Conservation (phyloP, 2,329 filamentous ascomycete species). For the Sporothrix brunneoviolacea region DNA sequence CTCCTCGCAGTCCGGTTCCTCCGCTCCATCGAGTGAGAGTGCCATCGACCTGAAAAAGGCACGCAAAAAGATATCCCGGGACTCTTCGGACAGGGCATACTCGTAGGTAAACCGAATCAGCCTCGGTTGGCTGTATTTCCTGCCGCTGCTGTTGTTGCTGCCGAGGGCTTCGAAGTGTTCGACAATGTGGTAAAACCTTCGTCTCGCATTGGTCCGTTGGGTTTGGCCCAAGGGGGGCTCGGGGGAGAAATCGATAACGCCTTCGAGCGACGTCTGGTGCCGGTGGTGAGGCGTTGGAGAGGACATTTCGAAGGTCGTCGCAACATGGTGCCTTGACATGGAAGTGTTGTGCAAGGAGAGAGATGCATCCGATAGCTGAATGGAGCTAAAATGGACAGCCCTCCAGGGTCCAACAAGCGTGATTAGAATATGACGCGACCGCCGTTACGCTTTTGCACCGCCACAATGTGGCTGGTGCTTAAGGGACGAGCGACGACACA, state of each 20-base stretch:
- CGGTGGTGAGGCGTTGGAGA: slow-evolving; percentile 22
- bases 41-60: slow-evolving; percentile 22
- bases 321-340: no score
- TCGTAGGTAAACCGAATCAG: slow-evolving; percentile 24
- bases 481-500: no score
- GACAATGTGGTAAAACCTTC: slow-evolving; percentile 19
- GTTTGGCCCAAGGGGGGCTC: slow-evolving; percentile 12
- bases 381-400: no score
- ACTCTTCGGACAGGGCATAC: slow-evolving; percentile 21
- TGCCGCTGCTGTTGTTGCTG: not conserved
- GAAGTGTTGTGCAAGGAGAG: no score
- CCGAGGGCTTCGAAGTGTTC: slow-evolving; percentile 17
- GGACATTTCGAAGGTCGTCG: no score
- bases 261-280: slow-evolving; percentile 19
- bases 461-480: no score
- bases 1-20: slow-evolving; percentile 16
- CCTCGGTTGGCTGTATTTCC: slow-evolving; percentile 19
- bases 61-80: slow-evolving; percentile 22
- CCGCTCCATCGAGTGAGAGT: slow-evolving; percentile 13
- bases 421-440: no score
- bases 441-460: no score
- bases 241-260: slow-evolving; percentile 16
- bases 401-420: no score
- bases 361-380: no score
- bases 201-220: slow-evolving; percentile 16